These are phyloP conservation scores for Lactarius hengduanensis DNA, from an alignment of 768 basidiomycete species.

Conservation along the genomic window DNA sequence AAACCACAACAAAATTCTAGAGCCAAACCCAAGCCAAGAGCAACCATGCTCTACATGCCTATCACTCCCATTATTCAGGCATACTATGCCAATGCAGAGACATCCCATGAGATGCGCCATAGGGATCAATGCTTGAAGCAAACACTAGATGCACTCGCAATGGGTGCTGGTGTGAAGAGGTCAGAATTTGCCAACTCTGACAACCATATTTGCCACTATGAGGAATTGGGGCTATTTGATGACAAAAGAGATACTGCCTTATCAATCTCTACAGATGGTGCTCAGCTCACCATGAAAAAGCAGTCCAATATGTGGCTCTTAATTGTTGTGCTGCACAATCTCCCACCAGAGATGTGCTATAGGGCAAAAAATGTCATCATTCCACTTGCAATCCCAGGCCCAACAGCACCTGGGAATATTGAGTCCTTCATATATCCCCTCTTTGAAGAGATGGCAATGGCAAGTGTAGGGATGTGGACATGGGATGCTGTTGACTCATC, in stretches of 20 bases:
- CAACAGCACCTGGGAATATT: not conserved
- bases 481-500: not conserved
- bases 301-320: conserved; percentile 35
- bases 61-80: not conserved
- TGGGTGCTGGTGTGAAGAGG: not conserved
- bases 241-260: conserved; percentile 31
- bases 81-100: conserved; percentile 7
- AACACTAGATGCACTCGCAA: not conserved
- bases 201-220: not conserved
- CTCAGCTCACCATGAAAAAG: conserved; percentile 37
- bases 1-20: not conserved
- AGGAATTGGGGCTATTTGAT: not conserved
- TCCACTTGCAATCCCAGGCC: conserved; percentile 6
- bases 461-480: conserved; percentile 3
- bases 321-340: conserved; percentile 31
- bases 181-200: conserved; percentile 2
- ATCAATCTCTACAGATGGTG: conserved; percentile 34
- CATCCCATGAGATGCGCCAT: not conserved
- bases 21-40: not conserved
- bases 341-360: conserved; percentile 7
- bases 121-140: not conserved
- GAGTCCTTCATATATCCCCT: conserved; percentile 4
- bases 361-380: conserved; percentile 1
- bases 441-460: not conserved
- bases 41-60: not conserved